Conservation (phyloP, 495 filamentous ascomycete species). For the Margaritispora aquatica region DNA sequence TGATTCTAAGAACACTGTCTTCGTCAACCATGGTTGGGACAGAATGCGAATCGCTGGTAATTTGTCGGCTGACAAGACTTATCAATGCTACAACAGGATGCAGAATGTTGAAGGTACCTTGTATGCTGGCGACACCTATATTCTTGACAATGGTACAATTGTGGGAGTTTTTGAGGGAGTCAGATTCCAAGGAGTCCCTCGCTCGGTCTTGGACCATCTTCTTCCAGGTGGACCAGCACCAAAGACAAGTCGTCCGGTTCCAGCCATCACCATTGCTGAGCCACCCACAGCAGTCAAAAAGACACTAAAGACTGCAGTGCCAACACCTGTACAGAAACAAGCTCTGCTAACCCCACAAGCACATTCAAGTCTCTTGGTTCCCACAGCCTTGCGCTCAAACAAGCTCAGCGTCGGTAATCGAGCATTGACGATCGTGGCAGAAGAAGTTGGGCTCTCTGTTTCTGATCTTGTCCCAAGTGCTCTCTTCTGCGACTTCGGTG, state of each 20-base stretch:
- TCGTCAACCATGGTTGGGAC: slow-evolving; percentile 77
- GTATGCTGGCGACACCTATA: slow-evolving; percentile 54
- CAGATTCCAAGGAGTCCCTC: slow-evolving; percentile 61
- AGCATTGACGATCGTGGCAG: slow-evolving; percentile 57
- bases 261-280: background rate
- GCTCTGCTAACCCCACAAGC: too few species aligned
- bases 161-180: slow-evolving; percentile 45
- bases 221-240: slow-evolving; percentile 53
- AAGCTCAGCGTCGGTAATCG: slow-evolving; percentile 17
- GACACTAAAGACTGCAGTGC: slow-evolving; percentile 5
- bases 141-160: slow-evolving; percentile 59
- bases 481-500: slow-evolving; percentile 48
- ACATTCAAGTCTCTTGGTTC: too few species aligned
- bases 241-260: background rate
- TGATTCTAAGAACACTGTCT: slow-evolving; percentile 64
- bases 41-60: slow-evolving; percentile 63
- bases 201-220: slow-evolving; percentile 58
- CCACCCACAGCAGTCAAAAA: slow-evolving; percentile 14
- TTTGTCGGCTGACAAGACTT: slow-evolving; percentile 56
- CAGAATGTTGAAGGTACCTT: slow-evolving; percentile 37
- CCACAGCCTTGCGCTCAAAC: slow-evolving; percentile 29
- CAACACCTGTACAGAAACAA: slow-evolving; percentile 4
- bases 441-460: slow-evolving; percentile 56
- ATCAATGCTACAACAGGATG: slow-evolving; percentile 69
- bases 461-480: slow-evolving; percentile 52